These are phyloP conservation scores for Xylaria sp. DNA, from an alignment of 2,329 filamentous ascomycete species.

Conservation along the genomic window DNA sequence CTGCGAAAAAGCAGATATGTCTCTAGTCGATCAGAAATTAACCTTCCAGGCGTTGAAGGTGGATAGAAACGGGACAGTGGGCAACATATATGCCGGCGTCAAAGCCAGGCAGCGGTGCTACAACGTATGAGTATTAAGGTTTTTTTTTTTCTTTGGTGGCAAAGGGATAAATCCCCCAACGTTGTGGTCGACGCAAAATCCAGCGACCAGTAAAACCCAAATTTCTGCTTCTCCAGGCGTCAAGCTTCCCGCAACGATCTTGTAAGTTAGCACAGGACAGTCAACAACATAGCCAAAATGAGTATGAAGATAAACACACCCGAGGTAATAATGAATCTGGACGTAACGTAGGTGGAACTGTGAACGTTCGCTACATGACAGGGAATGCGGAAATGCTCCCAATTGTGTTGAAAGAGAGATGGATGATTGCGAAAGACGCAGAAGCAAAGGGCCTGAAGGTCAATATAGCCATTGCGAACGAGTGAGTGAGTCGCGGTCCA, in stretches of 20 bases:
- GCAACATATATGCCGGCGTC: not conserved
- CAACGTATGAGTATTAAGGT: not conserved
- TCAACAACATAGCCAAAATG: not conserved
- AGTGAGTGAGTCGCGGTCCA: not conserved
- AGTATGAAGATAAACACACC: not conserved
- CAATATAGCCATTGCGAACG: too few relatives aligned
- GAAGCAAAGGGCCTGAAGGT: not conserved
- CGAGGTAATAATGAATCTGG: not conserved
- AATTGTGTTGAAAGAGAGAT: not conserved
- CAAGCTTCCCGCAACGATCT: not conserved
- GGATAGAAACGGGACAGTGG: not conserved
- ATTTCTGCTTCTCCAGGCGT: not conserved
- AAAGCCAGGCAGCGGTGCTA: not conserved
- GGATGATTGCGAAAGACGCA: not conserved
- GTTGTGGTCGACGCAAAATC: not conserved
- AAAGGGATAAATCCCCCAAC: not conserved
- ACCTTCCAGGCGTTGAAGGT: not conserved
- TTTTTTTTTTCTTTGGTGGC: not conserved
- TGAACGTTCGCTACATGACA: not conserved
- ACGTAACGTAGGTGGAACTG: not conserved
- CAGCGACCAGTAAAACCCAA: not conserved
- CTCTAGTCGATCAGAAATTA: not conserved
- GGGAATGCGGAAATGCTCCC: too few relatives aligned
- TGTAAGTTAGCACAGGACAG: not conserved
- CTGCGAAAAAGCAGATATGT: not conserved